These are phyloP conservation scores for Wickerhamomyces pijperi DNA, from an alignment of 805 yeast genomes.

Conservation along the genomic window DNA sequence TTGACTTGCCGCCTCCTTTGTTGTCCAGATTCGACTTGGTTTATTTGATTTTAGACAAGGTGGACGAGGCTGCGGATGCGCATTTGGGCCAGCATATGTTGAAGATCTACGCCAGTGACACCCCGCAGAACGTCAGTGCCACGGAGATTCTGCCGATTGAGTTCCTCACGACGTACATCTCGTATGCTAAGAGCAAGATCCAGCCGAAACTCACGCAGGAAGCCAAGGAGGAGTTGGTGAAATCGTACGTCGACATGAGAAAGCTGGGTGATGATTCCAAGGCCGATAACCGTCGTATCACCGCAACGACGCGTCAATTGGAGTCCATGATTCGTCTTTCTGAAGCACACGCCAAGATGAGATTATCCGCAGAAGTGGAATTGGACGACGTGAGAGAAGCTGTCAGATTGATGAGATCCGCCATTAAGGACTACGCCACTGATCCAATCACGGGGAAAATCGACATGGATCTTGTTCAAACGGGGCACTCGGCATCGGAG, in stretches of 20 bases:
- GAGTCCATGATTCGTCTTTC: constrained; percentile 91
- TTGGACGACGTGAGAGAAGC: constrained; percentile 85
- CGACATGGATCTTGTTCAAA: constrained; percentile 94
- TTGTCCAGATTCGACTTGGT: constrained; percentile 92
- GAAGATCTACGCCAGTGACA: constrained; percentile 82
- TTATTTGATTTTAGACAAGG: constrained; percentile 83
- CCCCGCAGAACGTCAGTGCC: constrained; percentile 58
- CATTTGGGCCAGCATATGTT: constrained; percentile 86
- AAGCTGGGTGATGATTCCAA: constrained; percentile 87
- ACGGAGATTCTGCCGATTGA: constrained; percentile 76
- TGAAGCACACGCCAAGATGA: constrained; percentile 97
- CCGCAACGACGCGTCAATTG: constrained; percentile 95
- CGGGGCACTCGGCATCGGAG: constrained; percentile 87
- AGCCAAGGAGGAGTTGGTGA: constrained; percentile 79
- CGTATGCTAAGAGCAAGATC: constrained; percentile 81
- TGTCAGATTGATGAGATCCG: constrained; percentile 82
- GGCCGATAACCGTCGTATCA: constrained; percentile 77
- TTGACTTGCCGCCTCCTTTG: constrained; percentile 93
- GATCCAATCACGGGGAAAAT: constrained; percentile 95
- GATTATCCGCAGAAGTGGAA: constrained; percentile 61
- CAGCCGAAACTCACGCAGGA: constrained; percentile 72
- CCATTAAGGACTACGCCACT: constrained; percentile 95
- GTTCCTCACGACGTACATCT: constrained; percentile 77
- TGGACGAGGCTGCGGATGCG: constrained; percentile 76
- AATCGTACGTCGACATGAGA: constrained; percentile 87